These are phyloP conservation scores for Tricholoma sp. DNA, from an alignment of 768 basidiomycete species.

Conservation along the genomic window DNA sequence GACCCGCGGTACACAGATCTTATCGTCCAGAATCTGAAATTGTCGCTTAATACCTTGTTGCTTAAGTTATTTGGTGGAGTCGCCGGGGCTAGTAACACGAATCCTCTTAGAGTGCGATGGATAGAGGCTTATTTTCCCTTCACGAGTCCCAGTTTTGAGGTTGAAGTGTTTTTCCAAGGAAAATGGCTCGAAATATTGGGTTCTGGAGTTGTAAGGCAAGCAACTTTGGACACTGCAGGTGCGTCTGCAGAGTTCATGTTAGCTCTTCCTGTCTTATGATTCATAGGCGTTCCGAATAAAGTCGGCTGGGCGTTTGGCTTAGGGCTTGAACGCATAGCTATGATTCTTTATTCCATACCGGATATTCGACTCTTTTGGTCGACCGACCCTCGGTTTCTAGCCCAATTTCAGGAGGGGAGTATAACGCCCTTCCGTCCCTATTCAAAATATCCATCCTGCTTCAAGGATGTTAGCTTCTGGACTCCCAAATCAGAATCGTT, in stretches of 20 bases:
- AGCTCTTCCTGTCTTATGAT: slow-evolving; percentile 4
- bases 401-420: slow-evolving; percentile 74
- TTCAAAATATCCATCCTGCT: slow-evolving; percentile 88
- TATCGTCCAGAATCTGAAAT: slow-evolving; percentile 82
- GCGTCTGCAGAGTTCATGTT: slow-evolving; percentile 29
- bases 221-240: slow-evolving; percentile 86
- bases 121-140: slow-evolving; percentile 98
- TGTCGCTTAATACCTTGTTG: slow-evolving; percentile 83
- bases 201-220: slow-evolving; percentile 86
- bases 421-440: slow-evolving; percentile 86
- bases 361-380: slow-evolving; percentile 99
- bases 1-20: slow-evolving; percentile 68
- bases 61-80: slow-evolving; percentile 72
- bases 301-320: slow-evolving; percentile 98
- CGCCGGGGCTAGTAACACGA: slow-evolving; percentile 42
- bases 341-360: slow-evolving; percentile 95
- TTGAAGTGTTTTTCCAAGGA: slow-evolving; percentile 93
- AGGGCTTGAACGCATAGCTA: slow-evolving; percentile 94
- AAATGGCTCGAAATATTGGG: slow-evolving; percentile 98
- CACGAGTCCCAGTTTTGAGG: slow-evolving; percentile 96
- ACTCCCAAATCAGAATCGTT: slow-evolving; percentile 46
- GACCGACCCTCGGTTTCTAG: slow-evolving; percentile 76
- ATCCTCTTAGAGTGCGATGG: slow-evolving; percentile 89
- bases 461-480: slow-evolving; percentile 98
- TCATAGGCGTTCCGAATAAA: slow-evolving; percentile 68